phyloP scores from a whole-genome alignment of 257 asterid genomes.

The Salvia rosmarinus region DNA sequence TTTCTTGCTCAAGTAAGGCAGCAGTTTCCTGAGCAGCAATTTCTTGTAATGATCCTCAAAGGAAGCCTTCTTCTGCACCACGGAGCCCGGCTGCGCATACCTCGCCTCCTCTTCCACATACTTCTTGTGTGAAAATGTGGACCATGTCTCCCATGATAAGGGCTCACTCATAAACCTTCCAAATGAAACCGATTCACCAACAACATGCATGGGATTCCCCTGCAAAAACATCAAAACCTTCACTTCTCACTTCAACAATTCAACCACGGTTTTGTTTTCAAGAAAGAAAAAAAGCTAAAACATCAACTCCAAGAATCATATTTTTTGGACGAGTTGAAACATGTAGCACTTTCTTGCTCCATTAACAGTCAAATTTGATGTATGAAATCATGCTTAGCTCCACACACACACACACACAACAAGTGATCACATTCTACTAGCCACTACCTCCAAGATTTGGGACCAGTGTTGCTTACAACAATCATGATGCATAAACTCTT shows the following conservation, averaged over 20 bases:
- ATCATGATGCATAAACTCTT: neutral
- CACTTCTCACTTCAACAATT: neutral
- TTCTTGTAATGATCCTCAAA: conserved; percentile 96
- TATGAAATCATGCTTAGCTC: neutral
- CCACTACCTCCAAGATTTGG: neutral
- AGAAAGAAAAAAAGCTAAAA: neutral
- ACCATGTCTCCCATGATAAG: conserved; percentile 84
- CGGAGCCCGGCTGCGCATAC: conserved; percentile 84
- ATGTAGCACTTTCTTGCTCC: neutral
- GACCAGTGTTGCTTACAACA: neutral
- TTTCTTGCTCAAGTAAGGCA: conserved; percentile 55
- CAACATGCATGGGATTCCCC: conserved; percentile 66
- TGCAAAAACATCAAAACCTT: conserved; percentile 36
- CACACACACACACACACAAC: neutral
- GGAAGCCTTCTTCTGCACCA: conserved; percentile 89
- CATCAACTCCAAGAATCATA: no score
- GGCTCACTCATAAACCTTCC: conserved; percentile 80
- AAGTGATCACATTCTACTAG: neutral
- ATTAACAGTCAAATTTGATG: neutral
- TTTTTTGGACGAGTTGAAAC: no score
- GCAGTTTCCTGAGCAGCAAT: conserved; percentile 70
- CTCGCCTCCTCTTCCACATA: conserved; percentile 91
- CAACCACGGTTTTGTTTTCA: neutral
- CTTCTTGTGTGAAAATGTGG: conserved; percentile 74
- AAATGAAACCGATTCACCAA: conserved; percentile 77